phyloP scores from a whole-genome alignment of 2,329 filamentous ascomycete genomes.

The Colletotrichum tropicicola region DNA sequence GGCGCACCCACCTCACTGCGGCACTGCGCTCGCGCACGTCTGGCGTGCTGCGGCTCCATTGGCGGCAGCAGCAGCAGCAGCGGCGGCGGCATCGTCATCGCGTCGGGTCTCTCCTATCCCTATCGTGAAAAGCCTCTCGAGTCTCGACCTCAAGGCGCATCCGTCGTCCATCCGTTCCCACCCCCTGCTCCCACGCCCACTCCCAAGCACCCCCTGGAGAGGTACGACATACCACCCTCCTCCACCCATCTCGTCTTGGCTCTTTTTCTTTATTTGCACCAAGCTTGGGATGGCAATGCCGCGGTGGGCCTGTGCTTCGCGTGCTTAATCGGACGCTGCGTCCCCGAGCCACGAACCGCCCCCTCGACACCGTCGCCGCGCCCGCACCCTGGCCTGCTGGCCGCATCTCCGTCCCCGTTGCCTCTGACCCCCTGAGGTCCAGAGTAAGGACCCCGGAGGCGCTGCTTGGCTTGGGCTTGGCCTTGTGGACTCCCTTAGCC shows the following conservation, averaged over 20 bases:
- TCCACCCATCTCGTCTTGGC: constrained; percentile 30
- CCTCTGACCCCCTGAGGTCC: not conserved
- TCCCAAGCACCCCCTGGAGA: not conserved
- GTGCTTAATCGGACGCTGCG: constrained; percentile 31
- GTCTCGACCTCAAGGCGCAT: too few species aligned
- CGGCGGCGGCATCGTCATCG: not conserved
- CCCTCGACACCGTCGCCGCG: constrained; percentile 2
- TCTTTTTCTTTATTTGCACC: constrained; percentile 29
- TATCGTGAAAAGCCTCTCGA: too few species aligned
- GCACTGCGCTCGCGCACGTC: not conserved
- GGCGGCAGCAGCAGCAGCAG: constrained; percentile 8
- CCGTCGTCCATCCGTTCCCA: constrained; percentile 24
- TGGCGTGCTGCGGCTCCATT: constrained; percentile 6
- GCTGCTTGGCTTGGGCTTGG: constrained; percentile 21
- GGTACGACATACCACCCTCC: constrained; percentile 5
- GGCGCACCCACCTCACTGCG: not conserved
- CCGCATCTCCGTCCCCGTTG: constrained; percentile 2
- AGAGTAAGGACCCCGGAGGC: constrained; percentile 8
- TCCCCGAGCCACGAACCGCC: constrained; percentile 25
- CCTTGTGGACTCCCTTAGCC: constrained; percentile 4
- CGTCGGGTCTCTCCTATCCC: too few species aligned
- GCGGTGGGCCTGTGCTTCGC: constrained; percentile 31
- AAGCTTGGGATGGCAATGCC: constrained; percentile 35
- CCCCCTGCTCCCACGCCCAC: constrained; percentile 14
- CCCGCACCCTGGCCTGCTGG: not conserved